A percentile compares a stretch with the other conserved stretches of the same genome.
These are phyloP conservation scores for Coemansia sp. DNA, from an alignment of 371 early-diverging fungal species.

Conservation along the genomic window DNA sequence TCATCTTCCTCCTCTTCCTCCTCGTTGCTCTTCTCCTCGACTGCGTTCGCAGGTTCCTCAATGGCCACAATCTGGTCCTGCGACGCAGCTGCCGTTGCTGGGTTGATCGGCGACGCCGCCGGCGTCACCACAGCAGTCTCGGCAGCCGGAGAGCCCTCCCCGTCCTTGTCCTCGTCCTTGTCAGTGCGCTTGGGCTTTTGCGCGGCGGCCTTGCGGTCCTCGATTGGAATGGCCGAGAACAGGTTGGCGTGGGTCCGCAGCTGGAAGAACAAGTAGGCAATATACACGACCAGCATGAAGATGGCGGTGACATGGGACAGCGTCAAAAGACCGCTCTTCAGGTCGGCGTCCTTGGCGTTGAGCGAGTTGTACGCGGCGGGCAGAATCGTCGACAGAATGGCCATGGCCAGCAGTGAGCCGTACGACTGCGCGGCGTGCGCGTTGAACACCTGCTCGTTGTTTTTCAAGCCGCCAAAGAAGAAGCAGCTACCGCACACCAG, in stretches of 20 bases:
- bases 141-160: slow-evolving; percentile 4
- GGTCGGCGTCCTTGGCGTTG: slow-evolving; percentile 44
- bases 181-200: slow-evolving; percentile 15
- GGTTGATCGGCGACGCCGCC: slow-evolving; percentile 15
- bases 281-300: slow-evolving; percentile 71
- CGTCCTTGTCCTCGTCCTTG: slow-evolving; percentile 14
- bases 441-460: slow-evolving; percentile 72
- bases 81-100: slow-evolving; percentile 7
- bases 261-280: slow-evolving; percentile 76
- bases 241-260: slow-evolving; percentile 69
- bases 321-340: slow-evolving; percentile 54
- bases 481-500: slow-evolving; percentile 79
- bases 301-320: slow-evolving; percentile 73
- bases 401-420: slow-evolving; percentile 71
- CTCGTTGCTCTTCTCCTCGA: slow-evolving; percentile 55
- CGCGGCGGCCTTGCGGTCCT: slow-evolving; percentile 35
- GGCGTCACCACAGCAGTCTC: slow-evolving; percentile 5
- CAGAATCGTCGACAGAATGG: slow-evolving; percentile 71
- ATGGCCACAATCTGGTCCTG: slow-evolving; percentile 6
- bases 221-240: slow-evolving; percentile 39
- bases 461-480: slow-evolving; percentile 70
- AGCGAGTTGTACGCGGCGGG: slow-evolving; percentile 76
- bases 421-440: slow-evolving; percentile 78
- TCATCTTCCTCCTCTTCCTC: slow-evolving; percentile 53
- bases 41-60: slow-evolving; percentile 23